Conservation (phyloP, 805 yeast genomes). For the Suhomyces tanzawaensis region DNA sequence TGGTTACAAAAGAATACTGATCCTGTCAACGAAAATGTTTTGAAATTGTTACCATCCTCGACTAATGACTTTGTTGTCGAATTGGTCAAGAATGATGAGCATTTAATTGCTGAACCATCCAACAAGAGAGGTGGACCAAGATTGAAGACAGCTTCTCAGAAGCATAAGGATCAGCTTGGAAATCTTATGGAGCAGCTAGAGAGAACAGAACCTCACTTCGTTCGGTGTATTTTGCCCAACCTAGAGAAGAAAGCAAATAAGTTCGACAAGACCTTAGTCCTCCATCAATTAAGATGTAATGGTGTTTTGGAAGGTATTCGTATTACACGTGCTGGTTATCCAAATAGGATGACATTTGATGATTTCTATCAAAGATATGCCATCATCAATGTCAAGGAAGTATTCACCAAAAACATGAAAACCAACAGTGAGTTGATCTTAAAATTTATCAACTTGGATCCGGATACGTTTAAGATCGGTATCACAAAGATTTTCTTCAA, state of each 20-base stretch:
- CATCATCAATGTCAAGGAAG: constrained; percentile 55
- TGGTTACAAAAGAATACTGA: constrained; percentile 96
- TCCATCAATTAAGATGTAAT: constrained; percentile 89
- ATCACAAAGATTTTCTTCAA: constrained; percentile 71
- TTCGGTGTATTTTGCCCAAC: constrained; percentile 93
- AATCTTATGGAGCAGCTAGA: constrained; percentile 69
- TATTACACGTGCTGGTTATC: constrained; percentile 95
- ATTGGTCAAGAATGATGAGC: constrained; percentile 47
- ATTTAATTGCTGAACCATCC: constrained; percentile 11
- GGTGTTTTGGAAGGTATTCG: constrained; percentile 98
- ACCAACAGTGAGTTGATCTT: constrained; percentile 69
- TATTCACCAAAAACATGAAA: constrained; percentile 49
- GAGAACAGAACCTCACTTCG: constrained; percentile 92
- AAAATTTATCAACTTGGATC: constrained; percentile 58
- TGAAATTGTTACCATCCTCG: constrained; percentile 59
- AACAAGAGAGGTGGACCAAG: constrained; percentile 37
- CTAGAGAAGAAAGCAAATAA: constrained; percentile 63
- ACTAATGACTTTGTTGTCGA: constrained; percentile 51
- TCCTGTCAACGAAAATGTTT: constrained; percentile 77
- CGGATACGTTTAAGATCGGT: constrained; percentile 62
- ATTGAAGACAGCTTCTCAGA: constrained; percentile 71
- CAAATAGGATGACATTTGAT: constrained; percentile 82
- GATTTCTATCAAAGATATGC: constrained; percentile 77
- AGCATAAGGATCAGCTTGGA: constrained; percentile 81
- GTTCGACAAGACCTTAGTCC: constrained; percentile 72